Conservation (phyloP, 768 basidiomycete species). For the Rubroboletus satanas region DNA sequence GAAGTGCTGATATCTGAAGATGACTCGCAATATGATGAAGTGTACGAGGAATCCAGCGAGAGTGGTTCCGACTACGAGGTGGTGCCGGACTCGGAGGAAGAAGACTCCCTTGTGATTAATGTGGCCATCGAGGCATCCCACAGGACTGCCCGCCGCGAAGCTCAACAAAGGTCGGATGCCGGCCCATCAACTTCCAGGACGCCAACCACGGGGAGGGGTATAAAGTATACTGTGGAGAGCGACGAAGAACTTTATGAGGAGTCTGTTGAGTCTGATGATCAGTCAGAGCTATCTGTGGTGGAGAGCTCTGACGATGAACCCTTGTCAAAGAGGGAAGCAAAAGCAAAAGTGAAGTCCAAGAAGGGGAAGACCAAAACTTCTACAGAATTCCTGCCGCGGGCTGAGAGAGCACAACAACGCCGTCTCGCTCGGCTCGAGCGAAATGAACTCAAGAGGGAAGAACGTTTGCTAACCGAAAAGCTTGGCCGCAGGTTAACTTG, state of each 20-base stretch:
- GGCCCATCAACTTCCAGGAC: conserved; percentile 35
- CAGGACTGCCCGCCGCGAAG: conserved; percentile 31
- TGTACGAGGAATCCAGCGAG: conserved; percentile 48
- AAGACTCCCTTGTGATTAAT: conserved; percentile 47
- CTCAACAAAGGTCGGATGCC: conserved; percentile 28
- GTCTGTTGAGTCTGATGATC: conserved; percentile 1
- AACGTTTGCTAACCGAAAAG: conserved; percentile 46
- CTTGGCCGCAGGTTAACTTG: conserved; percentile 74
- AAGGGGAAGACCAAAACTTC: conserved; percentile 8
- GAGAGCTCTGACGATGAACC: conserved; percentile 17
- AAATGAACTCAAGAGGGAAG: conserved; percentile 41
- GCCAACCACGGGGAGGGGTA: conserved; percentile 35
- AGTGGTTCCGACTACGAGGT: conserved; percentile 58
- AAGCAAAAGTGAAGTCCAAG: conserved; percentile 27
- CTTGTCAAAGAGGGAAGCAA: conserved; percentile 31
- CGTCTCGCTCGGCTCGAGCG: conserved; percentile 20
- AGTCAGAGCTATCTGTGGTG: conserved; percentile 8
- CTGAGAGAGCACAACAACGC: conserved; percentile 6
- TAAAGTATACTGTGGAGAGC: neutral
- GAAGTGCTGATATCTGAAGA: conserved; percentile 34
- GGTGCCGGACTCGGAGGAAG: conserved; percentile 35
- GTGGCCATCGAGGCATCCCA: conserved; percentile 57
- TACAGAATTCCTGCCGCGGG: conserved; percentile 3
- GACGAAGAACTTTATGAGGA: conserved; percentile 10
- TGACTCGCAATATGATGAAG: conserved; percentile 40